Percentiles rank a stretch among this genome's conserved stretches.
Conservation (phyloP, 441 rosid species). For the Daphne laureola region DNA sequence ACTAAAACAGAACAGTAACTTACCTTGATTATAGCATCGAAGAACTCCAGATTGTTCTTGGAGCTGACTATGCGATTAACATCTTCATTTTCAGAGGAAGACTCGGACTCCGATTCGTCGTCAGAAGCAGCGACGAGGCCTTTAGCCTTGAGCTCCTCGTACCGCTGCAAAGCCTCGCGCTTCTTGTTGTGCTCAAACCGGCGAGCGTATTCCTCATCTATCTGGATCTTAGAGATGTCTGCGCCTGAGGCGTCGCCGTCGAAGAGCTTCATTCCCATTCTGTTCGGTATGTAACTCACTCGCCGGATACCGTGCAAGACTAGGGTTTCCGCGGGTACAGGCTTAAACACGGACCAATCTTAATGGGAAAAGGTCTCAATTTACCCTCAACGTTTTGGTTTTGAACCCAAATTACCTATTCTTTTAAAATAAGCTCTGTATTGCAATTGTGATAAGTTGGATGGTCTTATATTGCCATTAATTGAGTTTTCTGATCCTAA, state of each 20-base stretch:
- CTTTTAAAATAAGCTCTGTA: too few relatives aligned
- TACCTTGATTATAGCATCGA: conserved; percentile 45
- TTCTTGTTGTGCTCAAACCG: conserved; percentile 52
- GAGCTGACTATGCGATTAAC: conserved; percentile 16
- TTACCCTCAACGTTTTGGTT: too few relatives aligned
- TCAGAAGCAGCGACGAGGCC: conserved; percentile 34
- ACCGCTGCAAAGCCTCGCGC: conserved; percentile 59
- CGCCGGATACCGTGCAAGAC: not conserved
- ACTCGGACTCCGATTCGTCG: conserved; percentile 21
- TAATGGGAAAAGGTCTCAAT: too few relatives aligned
- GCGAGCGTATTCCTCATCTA: conserved; percentile 41
- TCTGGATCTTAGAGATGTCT: conserved; percentile 32
- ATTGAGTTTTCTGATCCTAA: too few relatives aligned
- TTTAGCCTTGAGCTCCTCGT: conserved; percentile 33
- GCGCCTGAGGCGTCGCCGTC: conserved; percentile 25
- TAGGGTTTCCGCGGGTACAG: too few relatives aligned
- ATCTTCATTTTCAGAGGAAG: conserved; percentile 15
- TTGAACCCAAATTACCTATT: too few relatives aligned
- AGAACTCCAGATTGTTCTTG: conserved; percentile 27
- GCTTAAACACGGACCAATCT: too few relatives aligned
- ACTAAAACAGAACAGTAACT: conserved; percentile 2
- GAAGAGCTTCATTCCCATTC: conserved; percentile 43
- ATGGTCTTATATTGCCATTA: too few relatives aligned
- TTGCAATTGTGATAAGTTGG: too few relatives aligned
- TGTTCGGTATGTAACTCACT: not conserved